Evolutionary conservation across 179 eudicot genomes (phyloP).

Genomic region (Vitellaria paradoxa): DNA sequence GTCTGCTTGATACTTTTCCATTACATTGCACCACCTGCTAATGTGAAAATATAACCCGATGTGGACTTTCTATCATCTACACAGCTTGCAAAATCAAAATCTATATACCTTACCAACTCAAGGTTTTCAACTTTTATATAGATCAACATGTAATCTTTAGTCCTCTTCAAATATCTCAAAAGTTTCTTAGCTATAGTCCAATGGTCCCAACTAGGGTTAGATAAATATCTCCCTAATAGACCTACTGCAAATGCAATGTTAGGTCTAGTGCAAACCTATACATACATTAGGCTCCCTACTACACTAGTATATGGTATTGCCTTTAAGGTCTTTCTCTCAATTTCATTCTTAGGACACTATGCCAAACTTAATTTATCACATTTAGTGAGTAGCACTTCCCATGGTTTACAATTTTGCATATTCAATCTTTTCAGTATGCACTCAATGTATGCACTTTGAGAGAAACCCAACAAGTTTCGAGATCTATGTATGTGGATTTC

Average conservation of each 20-base stretch:
- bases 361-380: not conserved
- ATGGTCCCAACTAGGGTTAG: not conserved
- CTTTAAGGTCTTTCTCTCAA: not conserved
- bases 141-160: not conserved
- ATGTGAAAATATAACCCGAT: no score
- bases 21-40: no score
- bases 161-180: not conserved
- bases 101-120: no score
- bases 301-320: not conserved
- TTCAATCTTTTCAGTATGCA: not conserved
- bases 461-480: not conserved
- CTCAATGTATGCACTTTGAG: not conserved
- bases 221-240: not conserved
- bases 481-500: not conserved
- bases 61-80: no score
- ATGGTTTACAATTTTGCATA: not conserved
- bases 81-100: no score
- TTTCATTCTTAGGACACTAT: not conserved
- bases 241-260: not conserved
- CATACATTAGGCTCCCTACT: not conserved
- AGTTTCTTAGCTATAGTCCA: not conserved
- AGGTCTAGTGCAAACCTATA: not conserved
- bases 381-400: not conserved
- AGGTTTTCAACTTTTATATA: no score
- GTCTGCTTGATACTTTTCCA: no score